These are phyloP conservation scores for Geosmithia putterillii DNA, from an alignment of 2,329 filamentous ascomycete genomes.

Conservation along the genomic window DNA sequence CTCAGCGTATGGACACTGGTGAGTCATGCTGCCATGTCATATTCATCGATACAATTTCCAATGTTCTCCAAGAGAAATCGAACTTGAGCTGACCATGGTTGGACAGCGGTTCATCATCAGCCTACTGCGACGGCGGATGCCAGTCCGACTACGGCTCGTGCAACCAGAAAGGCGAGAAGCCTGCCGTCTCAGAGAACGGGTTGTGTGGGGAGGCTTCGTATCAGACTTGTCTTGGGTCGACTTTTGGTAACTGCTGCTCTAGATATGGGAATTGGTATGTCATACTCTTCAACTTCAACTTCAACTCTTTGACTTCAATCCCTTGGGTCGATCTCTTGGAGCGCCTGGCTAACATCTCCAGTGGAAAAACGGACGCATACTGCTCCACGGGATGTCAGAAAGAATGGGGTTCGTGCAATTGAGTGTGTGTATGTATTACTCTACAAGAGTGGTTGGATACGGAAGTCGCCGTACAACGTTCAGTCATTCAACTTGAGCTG, in stretches of 20 bases:
- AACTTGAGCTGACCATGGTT: too few relatives aligned
- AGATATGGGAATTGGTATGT: slow-evolving; percentile 21
- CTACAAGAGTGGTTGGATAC: too few relatives aligned
- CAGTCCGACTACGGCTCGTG: slow-evolving; percentile 21
- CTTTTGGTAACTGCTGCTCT: slow-evolving; percentile 19
- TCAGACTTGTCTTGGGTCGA: slow-evolving; percentile 17
- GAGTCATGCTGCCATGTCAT: slow-evolving; percentile 6
- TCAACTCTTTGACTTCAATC: not conserved
- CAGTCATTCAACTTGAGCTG: too few relatives aligned
- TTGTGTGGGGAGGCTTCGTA: slow-evolving; percentile 17
- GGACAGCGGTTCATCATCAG: slow-evolving; percentile 15
- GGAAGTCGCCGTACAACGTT: not conserved
- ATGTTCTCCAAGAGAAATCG: too few relatives aligned
- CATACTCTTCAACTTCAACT: not conserved
- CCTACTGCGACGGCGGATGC: slow-evolving; percentile 25
- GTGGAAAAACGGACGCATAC: not conserved
- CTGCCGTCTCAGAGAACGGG: slow-evolving; percentile 16
- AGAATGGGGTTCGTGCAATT: not conserved
- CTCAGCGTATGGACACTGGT: slow-evolving; percentile 27
- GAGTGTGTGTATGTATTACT: not conserved
- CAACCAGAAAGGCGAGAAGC: slow-evolving; percentile 6
- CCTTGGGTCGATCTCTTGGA: not conserved
- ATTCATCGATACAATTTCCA: too few relatives aligned
- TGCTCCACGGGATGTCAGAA: not conserved
- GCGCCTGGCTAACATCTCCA: not conserved